A percentile compares a stretch with the other conserved stretches of the same genome.
Conservation (phyloP, 345 rosid species). For the Eucalyptus guilfoylei region DNA sequence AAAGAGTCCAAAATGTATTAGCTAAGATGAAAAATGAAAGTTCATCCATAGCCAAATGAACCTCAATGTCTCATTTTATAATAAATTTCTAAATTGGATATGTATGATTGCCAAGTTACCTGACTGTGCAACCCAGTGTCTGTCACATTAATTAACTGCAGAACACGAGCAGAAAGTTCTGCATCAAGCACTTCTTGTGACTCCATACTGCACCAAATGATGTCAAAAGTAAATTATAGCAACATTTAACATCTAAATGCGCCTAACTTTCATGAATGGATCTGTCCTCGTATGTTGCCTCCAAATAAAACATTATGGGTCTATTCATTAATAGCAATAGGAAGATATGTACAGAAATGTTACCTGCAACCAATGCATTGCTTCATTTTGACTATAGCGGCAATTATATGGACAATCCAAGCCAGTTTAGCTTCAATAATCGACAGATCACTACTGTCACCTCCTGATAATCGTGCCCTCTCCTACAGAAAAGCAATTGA, state of each 20-base stretch:
- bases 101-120: neutral
- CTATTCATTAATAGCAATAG: neutral
- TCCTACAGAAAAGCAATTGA: conserved; percentile 42
- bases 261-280: neutral
- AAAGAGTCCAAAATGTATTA: neutral
- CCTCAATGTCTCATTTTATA: neutral
- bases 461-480: conserved; percentile 50
- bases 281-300: neutral
- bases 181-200: conserved; percentile 97
- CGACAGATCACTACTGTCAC: conserved; percentile 61
- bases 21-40: neutral
- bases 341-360: neutral
- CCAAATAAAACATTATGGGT: neutral
- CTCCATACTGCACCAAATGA: conserved; percentile 56
- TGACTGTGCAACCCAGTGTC: conserved; percentile 90
- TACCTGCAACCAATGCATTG: conserved; percentile 93
- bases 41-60: neutral
- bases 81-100: neutral
- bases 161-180: conserved; percentile 96
- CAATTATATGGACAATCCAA: conserved; percentile 95
- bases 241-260: neutral
- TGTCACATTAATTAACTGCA: conserved; percentile 79
- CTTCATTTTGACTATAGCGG: conserved; percentile 82
- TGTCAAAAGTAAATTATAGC: neutral
- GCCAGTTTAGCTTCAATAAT: conserved; percentile 91